These are phyloP conservation scores for Cladochytrium tenue DNA, from an alignment of 371 early-diverging fungal genomes.

Conservation along the genomic window DNA sequence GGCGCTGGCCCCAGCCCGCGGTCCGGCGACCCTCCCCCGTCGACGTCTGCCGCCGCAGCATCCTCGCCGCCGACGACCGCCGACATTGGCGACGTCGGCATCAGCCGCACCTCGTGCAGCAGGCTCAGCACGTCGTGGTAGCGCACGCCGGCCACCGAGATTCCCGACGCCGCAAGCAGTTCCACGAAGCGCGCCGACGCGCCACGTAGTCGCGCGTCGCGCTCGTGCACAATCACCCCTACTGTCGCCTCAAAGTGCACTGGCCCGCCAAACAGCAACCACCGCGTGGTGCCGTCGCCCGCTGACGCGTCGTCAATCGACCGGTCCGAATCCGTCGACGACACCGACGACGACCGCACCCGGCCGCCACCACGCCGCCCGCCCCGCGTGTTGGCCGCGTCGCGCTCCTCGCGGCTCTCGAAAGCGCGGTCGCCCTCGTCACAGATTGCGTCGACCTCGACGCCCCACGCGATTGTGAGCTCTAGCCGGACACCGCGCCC, in stretches of 20 bases:
- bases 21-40: background rate
- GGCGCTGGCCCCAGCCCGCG: no score
- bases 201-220: constrained; percentile 28
- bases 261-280: constrained; percentile 10
- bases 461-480: constrained; percentile 27
- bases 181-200: constrained; percentile 16
- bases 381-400: background rate
- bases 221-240: constrained; percentile 27
- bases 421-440: background rate
- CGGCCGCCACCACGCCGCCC: background rate
- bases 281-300: background rate
- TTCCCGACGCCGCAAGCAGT: constrained; percentile 10
- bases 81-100: background rate
- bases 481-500: constrained; percentile 38
- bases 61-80: background rate
- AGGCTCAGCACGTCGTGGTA: background rate
- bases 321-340: constrained; percentile 1
- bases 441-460: constrained; percentile 24
- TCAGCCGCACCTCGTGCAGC: background rate
- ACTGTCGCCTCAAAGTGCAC: constrained; percentile 25
- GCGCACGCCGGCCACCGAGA: background rate
- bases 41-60: background rate
- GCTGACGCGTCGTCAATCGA: background rate
- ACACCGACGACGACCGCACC: background rate
- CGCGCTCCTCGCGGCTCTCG: background rate